Evolutionary conservation across 2,329 filamentous ascomycete species (phyloP).

Genomic region (Diaporthe australafricana): DNA sequence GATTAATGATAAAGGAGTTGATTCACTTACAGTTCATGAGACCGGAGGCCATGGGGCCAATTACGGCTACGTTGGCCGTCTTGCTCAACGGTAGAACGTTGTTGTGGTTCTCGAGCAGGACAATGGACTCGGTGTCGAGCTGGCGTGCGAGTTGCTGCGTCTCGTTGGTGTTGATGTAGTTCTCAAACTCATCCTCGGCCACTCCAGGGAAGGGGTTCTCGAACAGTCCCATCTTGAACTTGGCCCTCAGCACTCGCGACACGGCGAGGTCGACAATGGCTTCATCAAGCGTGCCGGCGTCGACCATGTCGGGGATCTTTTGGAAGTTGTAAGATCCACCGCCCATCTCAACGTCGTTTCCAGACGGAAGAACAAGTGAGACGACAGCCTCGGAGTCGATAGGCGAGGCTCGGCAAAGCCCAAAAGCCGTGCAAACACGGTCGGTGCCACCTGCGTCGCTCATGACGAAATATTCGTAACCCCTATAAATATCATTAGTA

Average conservation of each 20-base stretch:
- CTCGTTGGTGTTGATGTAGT: conserved; percentile 72
- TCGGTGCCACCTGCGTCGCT: conserved; percentile 78
- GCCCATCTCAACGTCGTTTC: conserved; percentile 82
- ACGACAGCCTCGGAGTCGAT: conserved; percentile 76
- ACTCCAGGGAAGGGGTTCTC: conserved; percentile 75
- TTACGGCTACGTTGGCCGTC: conserved; percentile 76
- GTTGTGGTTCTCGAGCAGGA: conserved; percentile 70
- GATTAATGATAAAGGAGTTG: too few relatives aligned
- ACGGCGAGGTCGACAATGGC: conserved; percentile 74
- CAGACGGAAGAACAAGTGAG: conserved; percentile 68
- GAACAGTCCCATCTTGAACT: conserved; percentile 78
- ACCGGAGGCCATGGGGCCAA: conserved; percentile 80
- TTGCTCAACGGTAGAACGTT: conserved; percentile 67
- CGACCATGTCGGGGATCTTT: conserved; percentile 73
- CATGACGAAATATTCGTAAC: conserved; percentile 75
- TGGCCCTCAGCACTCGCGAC: conserved; percentile 71
- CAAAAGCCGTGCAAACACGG: conserved; percentile 72
- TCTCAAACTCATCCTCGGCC: conserved; percentile 63
- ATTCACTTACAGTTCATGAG: conserved; percentile 67
- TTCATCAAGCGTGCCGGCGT: conserved; percentile 69
- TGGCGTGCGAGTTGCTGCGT: conserved; percentile 69
- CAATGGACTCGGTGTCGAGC: conserved; percentile 73
- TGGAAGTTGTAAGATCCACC: conserved; percentile 79
- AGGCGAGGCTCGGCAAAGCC: conserved; percentile 69
- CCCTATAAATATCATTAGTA: conserved; percentile 43